These are phyloP conservation scores for Ophiosphaerella korrae DNA, from an alignment of 2,329 filamentous ascomycete species.

Conservation along the genomic window DNA sequence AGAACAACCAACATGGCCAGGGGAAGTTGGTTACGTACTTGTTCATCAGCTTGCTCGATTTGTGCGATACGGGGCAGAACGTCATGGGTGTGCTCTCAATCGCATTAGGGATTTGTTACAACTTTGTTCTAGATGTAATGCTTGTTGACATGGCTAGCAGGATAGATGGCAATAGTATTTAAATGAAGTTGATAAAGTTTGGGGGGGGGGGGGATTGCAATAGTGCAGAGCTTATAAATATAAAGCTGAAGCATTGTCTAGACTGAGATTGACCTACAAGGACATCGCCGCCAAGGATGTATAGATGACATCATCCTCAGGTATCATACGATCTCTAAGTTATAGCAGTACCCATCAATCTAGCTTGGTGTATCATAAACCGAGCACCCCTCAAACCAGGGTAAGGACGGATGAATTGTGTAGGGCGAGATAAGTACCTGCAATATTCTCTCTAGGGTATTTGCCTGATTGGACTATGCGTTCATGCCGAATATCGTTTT, in stretches of 20 bases:
- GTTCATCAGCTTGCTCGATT: constrained; percentile 31
- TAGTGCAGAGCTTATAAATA: constrained; percentile 36
- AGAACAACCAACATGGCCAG: constrained; percentile 35
- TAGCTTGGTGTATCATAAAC: too few relatives aligned
- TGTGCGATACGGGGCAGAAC: constrained; percentile 19
- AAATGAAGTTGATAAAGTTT: constrained; percentile 27
- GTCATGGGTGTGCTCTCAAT: constrained; percentile 29
- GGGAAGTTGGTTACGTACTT: constrained; percentile 56
- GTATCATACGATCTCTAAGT: too few relatives aligned
- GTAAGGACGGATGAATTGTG: too few relatives aligned
- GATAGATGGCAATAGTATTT: constrained; percentile 30
- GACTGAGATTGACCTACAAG: constrained; percentile 37
- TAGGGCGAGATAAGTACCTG: too few relatives aligned
- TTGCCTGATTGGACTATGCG: too few relatives aligned
- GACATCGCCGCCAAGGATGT: constrained; percentile 47
- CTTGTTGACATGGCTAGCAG: constrained; percentile 31
- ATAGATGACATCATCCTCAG: constrained; percentile 25
- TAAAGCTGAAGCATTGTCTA: constrained; percentile 46
- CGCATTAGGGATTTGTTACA: constrained; percentile 23
- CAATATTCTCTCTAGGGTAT: too few relatives aligned
- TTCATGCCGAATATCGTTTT: too few relatives aligned
- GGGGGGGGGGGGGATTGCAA: constrained; percentile 31
- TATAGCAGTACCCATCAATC: too few relatives aligned
- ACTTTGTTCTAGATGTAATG: constrained; percentile 25
- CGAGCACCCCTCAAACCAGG: too few relatives aligned